Evolutionary conservation across 768 basidiomycete species (phyloP), one percentile per base, ranked within the genome.

Genomic region (Suillus lakei): DNA sequence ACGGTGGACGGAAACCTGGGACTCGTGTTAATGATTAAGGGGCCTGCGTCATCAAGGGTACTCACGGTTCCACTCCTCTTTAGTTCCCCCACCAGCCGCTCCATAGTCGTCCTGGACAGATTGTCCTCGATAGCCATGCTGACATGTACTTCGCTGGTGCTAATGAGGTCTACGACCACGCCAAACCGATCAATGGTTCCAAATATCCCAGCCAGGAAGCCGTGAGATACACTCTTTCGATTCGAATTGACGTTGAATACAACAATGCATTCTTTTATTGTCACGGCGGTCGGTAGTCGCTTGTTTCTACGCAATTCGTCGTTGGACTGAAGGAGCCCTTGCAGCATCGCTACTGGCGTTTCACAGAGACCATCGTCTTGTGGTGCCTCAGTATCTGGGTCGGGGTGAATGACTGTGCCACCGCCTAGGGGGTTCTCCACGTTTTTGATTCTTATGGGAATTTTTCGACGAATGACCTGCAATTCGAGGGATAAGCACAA

Each of bases 371-470:
- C 26, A 58, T 68, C 67, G 23, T 77, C 66, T 69, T 75, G 65
- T 13, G 71, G 65, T 5, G 77, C 73, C 32, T 86, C 83, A 13
- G 81, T 69, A 13, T 89, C 87, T 0, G 78, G 75, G 43, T 85
- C 78, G 0, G 96, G 93, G 68, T 93, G 91, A 67, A 99, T 99
- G 70, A 99, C 92, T 0, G 98, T 98, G 38, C 98, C 98, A 5
- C 87, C 83, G 5, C 98, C 97, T 2, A 72, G 70, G 0, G 97
- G 96, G 72, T 98, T 98, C 76, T 95, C 91, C 43, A 99, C 98
- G 70, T 99, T 99, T 80, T 99, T 99, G 70, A 99, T 99, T 59
- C 98, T 85, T 65, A 99, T 98, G 26, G 98, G 98, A 65, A 99
- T 98, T 69, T 87, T 88, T 58, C 83, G 84, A 43, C 95, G 87